These are phyloP conservation scores for Sclerotinia spermophila DNA, from an alignment of 2,329 filamentous ascomycete species.

Conservation along the genomic window DNA sequence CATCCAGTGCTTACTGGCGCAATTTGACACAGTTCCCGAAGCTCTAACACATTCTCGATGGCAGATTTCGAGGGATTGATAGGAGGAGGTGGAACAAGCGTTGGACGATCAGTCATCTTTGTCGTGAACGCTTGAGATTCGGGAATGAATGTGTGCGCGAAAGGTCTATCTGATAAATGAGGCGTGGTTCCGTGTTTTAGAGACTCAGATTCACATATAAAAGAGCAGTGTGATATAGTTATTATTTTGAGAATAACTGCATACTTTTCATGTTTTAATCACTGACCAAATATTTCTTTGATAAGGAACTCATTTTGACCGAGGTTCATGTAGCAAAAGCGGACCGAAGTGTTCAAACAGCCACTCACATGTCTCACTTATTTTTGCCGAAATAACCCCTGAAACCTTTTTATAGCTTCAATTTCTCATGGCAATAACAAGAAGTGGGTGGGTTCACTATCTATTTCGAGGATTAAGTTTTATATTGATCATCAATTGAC, in stretches of 20 bases:
- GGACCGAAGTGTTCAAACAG: neutral
- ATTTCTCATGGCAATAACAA: neutral
- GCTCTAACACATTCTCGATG: conserved; percentile 86
- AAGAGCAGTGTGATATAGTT: neutral
- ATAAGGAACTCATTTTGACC: conserved; percentile 2
- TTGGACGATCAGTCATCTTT: conserved; percentile 42
- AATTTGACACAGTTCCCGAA: conserved; percentile 74
- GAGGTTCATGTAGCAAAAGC: neutral
- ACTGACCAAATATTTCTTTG: neutral
- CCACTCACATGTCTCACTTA: neutral
- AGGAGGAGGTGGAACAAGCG: conserved; percentile 72
- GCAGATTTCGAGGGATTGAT: conserved; percentile 67
- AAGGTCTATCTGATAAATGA: neutral
- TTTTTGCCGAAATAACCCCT: conserved; percentile 1
- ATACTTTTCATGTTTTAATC: neutral
- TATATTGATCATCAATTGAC: neutral
- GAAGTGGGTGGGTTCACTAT: neutral
- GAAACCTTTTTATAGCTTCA: neutral
- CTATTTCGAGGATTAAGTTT: neutral
- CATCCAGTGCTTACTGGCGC: conserved; percentile 56
- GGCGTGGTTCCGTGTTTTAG: neutral
- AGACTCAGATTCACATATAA: neutral
- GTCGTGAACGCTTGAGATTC: neutral
- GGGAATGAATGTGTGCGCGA: neutral
- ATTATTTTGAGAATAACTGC: neutral